A percentile compares a stretch with the other conserved stretches of the same genome.
Conservation (phyloP, 257 asterid genomes). For the Gentiana straminea region DNA sequence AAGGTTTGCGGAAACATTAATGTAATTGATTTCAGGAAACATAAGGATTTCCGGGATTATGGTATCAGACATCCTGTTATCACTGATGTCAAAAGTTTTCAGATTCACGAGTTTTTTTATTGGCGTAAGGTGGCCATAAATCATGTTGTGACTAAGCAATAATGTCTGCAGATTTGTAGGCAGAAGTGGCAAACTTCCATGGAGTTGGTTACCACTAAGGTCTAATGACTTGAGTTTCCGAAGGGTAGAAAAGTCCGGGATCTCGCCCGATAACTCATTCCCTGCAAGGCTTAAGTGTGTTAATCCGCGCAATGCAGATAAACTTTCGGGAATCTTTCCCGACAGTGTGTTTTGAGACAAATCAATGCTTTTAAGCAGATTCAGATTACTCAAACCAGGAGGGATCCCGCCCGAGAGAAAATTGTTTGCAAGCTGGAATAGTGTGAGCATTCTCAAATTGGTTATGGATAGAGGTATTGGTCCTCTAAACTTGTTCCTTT, state of each 20-base stretch:
- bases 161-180: slow-evolving; percentile 21
- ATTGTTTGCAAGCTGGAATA: slow-evolving; percentile 22
- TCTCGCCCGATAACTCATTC: slow-evolving; percentile 26
- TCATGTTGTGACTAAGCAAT: slow-evolving; percentile 19
- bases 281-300: slow-evolving; percentile 16
- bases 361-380: slow-evolving; percentile 23
- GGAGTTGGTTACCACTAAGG: slow-evolving; percentile 27
- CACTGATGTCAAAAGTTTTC: slow-evolving; percentile 24
- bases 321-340: slow-evolving; percentile 22
- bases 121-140: slow-evolving; percentile 25
- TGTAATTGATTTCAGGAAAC: slow-evolving; percentile 17
- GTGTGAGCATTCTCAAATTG: slow-evolving; percentile 20
- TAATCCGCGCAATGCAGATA: slow-evolving; percentile 22
- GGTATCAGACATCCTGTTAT: slow-evolving; percentile 30
- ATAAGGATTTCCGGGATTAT: slow-evolving; percentile 18
- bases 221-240: slow-evolving; percentile 35
- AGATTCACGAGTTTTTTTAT: slow-evolving; percentile 21
- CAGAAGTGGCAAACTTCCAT: slow-evolving; percentile 27
- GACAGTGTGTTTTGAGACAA: slow-evolving; percentile 25
- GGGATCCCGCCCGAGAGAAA: slow-evolving; percentile 33
- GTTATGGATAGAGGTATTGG: slow-evolving; percentile 25
- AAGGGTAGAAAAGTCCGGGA: slow-evolving; percentile 28
- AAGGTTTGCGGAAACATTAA: slow-evolving; percentile 26
- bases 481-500: slow-evolving; percentile 32
- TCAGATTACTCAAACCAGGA: slow-evolving; percentile 12